Percentiles rank a stretch among this genome's conserved stretches.
Evolutionary conservation across 768 basidiomycete species (phyloP).

Genomic region (Tylopilus sp.): DNA sequence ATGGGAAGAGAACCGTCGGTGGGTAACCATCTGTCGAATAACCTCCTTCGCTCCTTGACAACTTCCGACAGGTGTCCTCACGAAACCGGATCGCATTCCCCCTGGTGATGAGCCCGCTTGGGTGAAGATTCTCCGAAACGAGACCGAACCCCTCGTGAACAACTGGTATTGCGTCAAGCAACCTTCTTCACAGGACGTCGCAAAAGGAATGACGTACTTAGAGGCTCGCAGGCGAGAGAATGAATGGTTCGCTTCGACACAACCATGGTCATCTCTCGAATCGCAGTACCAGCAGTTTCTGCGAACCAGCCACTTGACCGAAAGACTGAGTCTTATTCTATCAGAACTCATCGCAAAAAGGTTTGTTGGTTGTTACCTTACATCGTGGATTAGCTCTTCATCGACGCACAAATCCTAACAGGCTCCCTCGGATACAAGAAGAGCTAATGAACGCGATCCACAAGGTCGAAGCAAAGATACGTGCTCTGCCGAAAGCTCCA

Average conservation of each 20-base stretch:
- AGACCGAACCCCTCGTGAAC: constrained; percentile 33
- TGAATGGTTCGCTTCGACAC: constrained; percentile 49
- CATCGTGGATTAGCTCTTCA: too few species aligned
- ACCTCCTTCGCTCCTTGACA: too few species aligned
- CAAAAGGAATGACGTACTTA: constrained; percentile 43
- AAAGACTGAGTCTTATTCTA: constrained; percentile 55
- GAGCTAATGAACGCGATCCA: constrained; percentile 50
- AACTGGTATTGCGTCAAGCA: constrained; percentile 42
- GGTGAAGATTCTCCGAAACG: constrained; percentile 55
- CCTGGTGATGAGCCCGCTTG: constrained; percentile 34
- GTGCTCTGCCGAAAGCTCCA: constrained; percentile 46
- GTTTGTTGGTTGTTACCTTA: too few species aligned
- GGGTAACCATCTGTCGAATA: constrained; percentile 40
- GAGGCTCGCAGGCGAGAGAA: constrained; percentile 57
- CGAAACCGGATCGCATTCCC: constrained; percentile 63
- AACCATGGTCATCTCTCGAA: constrained; percentile 57
- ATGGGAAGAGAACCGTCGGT: constrained; percentile 72
- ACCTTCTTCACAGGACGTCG: constrained; percentile 26
- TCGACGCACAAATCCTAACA: too few species aligned
- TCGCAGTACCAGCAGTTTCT: constrained; percentile 47
- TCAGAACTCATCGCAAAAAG: constrained; percentile 61
- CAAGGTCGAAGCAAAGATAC: constrained; percentile 34
- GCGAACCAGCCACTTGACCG: constrained; percentile 54
- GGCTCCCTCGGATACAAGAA: constrained; percentile 59
- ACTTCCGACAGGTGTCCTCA: constrained; percentile 38